Evolutionary conservation across 2,329 filamentous ascomycete species (phyloP).

Genomic region (Aspergillus sp.): DNA sequence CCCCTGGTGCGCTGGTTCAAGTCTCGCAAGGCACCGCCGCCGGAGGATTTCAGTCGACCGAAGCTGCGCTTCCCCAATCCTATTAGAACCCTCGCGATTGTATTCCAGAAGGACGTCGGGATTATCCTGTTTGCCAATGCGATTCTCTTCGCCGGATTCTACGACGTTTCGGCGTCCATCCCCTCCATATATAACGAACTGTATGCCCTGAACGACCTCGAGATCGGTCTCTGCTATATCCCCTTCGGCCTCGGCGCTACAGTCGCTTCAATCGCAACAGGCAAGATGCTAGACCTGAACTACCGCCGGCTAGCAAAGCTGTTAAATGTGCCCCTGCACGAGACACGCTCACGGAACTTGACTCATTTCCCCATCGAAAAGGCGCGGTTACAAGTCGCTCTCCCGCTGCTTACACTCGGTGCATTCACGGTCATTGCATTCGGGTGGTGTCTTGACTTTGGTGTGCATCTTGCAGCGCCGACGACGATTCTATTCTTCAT

Average conservation of each 20-base stretch:
- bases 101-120: constrained; percentile 37
- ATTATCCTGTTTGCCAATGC: constrained; percentile 40
- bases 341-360: constrained; percentile 6
- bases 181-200: constrained; percentile 48
- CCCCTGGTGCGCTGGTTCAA: constrained; percentile 16
- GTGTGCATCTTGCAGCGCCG: constrained; percentile 34
- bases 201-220: constrained; percentile 50
- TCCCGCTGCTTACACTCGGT: constrained; percentile 20
- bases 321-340: neutral
- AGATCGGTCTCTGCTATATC: constrained; percentile 44
- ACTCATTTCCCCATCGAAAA: constrained; percentile 21
- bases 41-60: constrained; percentile 11
- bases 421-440: constrained; percentile 21
- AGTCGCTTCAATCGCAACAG: constrained; percentile 18
- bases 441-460: constrained; percentile 39
- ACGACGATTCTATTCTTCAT: constrained; percentile 42
- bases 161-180: constrained; percentile 47
- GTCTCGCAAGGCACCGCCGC: constrained; percentile 5
- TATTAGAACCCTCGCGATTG: constrained; percentile 36
- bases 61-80: constrained; percentile 37
- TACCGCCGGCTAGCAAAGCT: constrained; percentile 19
- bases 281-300: constrained; percentile 23
- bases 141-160: constrained; percentile 50
- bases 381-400: constrained; percentile 21
- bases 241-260: constrained; percentile 33